Percentiles rank a stretch among this genome's conserved stretches.
phyloP scores from a whole-genome alignment of 768 basidiomycete species.

The Crucibulum laeve region DNA sequence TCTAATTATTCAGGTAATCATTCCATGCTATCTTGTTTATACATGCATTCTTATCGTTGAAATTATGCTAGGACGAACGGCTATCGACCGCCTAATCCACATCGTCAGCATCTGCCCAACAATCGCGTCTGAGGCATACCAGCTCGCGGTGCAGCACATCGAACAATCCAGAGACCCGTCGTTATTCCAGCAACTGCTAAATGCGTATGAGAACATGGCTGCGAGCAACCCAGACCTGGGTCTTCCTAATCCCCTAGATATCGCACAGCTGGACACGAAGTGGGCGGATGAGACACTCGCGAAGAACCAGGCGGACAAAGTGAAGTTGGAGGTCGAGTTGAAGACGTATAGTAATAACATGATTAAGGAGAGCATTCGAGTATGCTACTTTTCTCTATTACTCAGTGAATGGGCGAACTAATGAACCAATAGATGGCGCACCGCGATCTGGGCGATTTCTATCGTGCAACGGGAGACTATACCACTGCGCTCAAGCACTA shows the following conservation, averaged over 20 bases:
- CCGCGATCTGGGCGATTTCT: conserved; percentile 81
- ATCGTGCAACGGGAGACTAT: conserved; percentile 70
- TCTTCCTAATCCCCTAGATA: conserved; percentile 41
- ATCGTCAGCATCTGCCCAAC: conserved; percentile 62
- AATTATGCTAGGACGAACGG: conserved; percentile 57
- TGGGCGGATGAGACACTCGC: conserved; percentile 72
- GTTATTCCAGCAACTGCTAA: conserved; percentile 46
- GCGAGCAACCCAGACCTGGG: conserved; percentile 22
- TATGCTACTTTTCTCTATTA: conserved; percentile 28
- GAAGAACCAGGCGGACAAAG: conserved; percentile 68
- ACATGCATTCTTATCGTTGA: conserved; percentile 2
- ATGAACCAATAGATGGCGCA: conserved; percentile 71
- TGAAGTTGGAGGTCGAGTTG: conserved; percentile 89
- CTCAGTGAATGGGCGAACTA: neutral
- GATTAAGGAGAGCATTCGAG: conserved; percentile 98
- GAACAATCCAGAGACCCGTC: conserved; percentile 65
- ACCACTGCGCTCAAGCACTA: conserved; percentile 71
- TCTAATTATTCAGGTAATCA: conserved; percentile 69
- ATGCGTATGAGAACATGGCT: conserved; percentile 53
- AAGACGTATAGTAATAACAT: conserved; percentile 94
- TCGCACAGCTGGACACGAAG: conserved; percentile 52
- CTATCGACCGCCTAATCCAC: conserved; percentile 68
- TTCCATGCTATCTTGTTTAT: neutral
- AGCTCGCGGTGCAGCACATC: conserved; percentile 61
- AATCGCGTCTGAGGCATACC: conserved; percentile 70